Base-by-base conservation (phyloP, 257 asterid genomes). In the Solanum dulcamara region DNA sequence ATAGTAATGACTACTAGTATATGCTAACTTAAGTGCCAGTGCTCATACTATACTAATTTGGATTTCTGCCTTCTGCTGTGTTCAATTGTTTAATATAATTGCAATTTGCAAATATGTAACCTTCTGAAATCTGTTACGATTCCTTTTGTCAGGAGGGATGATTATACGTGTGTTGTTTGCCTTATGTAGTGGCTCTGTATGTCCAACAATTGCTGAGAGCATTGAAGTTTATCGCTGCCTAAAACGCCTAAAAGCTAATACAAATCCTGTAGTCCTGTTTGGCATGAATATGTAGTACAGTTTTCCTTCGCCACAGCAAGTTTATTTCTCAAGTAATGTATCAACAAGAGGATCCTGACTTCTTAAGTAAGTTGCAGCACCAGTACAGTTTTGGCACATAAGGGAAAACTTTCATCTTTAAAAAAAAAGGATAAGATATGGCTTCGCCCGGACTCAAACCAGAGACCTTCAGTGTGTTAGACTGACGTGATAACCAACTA, bases 391-490 rank as follows among this genome's bases (percentile, higher is more conserved):
- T n/a, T n/a, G n/a, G n/a, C 35, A 33, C 35, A 33, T 33, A 48
- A 48, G 53, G 53, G 53, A 48, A 48, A 48, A n/a, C n/a, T n/a
- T n/a, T n/a, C n/a, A n/a, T n/a, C n/a, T n/a, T n/a, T 44, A 44
- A 44, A 42, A 1, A 42, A 10, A 42, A 3, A 10, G 11, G 11
- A 11, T 2, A 4, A 44, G 48, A 10, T 4, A 44, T 93, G 35
- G 35, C 35, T 33, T 33, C 35, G 3, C 94, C 94, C 92, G 94
- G 93, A 53, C 71, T 92, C 91, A 93, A 91, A 91, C 93, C 94
- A 93, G 97, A 92, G 97, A 92, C 97, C 94, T 93, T 92, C 94
- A 90, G 97, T 90, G 96, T 90, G 94, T 93, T 93, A 91, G 94
- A 92, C 93, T 90, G 96, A 92, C 94, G 92, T 92, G 94, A 92